A percentile compares a stretch with the other conserved stretches of the same genome.
phyloP scores from a whole-genome alignment of 2,329 filamentous ascomycete species.

The Cytospora schulzeri region DNA sequence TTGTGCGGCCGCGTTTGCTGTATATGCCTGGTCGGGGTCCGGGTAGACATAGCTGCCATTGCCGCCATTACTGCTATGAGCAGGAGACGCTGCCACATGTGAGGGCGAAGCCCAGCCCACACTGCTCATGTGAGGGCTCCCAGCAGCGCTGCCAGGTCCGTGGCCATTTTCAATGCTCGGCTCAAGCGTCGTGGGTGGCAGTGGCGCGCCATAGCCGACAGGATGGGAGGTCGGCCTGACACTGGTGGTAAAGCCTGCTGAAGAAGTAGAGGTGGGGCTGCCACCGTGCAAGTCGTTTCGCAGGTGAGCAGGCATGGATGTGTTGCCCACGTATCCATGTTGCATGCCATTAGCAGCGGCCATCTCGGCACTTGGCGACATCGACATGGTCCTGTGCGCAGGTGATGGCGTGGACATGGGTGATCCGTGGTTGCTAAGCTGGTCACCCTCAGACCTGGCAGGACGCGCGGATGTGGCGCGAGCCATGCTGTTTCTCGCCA shows the following conservation, averaged over 20 bases:
- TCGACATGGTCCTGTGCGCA: conserved; percentile 74
- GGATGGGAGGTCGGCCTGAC: conserved; percentile 84
- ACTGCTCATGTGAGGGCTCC: conserved; percentile 82
- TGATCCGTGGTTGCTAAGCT: conserved; percentile 71
- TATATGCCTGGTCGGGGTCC: conserved; percentile 73
- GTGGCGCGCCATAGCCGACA: conserved; percentile 74
- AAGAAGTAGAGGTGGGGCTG: conserved; percentile 70
- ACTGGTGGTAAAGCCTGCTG: conserved; percentile 58
- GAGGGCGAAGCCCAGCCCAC: conserved; percentile 87
- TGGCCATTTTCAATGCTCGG: conserved; percentile 79
- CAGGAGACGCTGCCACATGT: conserved; percentile 67
- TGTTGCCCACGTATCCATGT: conserved; percentile 75
- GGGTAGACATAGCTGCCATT: conserved; percentile 72
- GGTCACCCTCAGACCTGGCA: conserved; percentile 69
- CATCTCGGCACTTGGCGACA: conserved; percentile 78
- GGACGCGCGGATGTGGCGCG: conserved; percentile 45
- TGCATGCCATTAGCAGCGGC: conserved; percentile 69
- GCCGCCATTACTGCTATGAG: conserved; percentile 58
- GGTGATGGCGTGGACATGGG: conserved; percentile 82
- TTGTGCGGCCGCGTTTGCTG: conserved; percentile 55
- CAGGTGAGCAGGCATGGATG: conserved; percentile 80
- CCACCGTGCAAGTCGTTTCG: conserved; percentile 72
- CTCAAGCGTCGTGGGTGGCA: conserved; percentile 68
- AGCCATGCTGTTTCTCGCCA: conserved; percentile 56
- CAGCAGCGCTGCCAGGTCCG: conserved; percentile 68